phyloP scores from a whole-genome alignment of 2,329 filamentous ascomycete species.

The Dactylonectria estremocensis region DNA sequence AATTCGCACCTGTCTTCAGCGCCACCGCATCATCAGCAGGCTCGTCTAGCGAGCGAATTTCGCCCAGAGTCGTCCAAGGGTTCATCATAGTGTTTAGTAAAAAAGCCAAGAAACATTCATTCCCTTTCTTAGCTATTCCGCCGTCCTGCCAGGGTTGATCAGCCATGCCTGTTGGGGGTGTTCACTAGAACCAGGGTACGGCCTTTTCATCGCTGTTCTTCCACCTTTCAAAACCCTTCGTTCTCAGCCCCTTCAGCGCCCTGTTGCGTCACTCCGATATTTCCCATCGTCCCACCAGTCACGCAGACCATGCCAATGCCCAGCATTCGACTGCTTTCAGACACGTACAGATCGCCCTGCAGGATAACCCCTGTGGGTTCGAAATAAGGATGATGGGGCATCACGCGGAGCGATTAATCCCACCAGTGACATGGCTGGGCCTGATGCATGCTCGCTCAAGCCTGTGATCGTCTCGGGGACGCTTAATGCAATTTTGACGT shows the following conservation, averaged over 20 bases:
- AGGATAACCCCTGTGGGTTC: neutral
- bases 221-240: conserved; percentile 10
- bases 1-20: too few relatives aligned
- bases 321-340: neutral
- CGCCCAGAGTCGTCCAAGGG: too few relatives aligned
- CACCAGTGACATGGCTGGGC: neutral
- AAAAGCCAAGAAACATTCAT: too few relatives aligned
- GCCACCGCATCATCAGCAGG: too few relatives aligned
- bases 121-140: neutral
- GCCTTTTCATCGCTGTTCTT: neutral
- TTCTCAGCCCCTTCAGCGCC: neutral
- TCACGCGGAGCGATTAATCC: neutral
- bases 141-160: neutral
- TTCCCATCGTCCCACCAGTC: conserved; percentile 2
- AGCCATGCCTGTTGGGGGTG: neutral
- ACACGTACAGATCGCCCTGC: neutral
- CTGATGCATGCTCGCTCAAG: neutral
- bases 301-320: neutral
- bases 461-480: neutral
- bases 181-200: neutral
- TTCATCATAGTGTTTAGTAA: too few relatives aligned
- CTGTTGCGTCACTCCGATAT: neutral
- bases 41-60: neutral
- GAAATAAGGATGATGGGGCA: neutral
- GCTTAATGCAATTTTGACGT: neutral